phyloP scores from a whole-genome alignment of 2,329 filamentous ascomycete species.

The Neoarthrinium moseri region DNA sequence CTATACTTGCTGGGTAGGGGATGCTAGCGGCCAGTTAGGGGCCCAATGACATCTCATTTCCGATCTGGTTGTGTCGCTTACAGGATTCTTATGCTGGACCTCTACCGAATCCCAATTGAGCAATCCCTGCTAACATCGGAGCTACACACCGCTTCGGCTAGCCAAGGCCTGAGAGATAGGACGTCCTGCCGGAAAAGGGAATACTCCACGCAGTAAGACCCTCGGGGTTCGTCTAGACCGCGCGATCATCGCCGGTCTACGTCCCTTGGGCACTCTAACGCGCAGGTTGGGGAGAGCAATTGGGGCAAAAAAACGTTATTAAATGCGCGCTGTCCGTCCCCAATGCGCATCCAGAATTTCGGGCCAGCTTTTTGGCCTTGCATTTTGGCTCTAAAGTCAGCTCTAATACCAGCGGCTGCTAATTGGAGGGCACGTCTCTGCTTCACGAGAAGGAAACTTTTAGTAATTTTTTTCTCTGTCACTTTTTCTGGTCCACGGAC shows the following conservation, averaged over 20 bases:
- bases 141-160: conserved; percentile 6
- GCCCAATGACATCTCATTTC: conserved; percentile 6
- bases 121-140: conserved; percentile 5
- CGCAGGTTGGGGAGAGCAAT: conserved; percentile 12
- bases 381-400: too few relatives aligned
- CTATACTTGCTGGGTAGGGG: too few relatives aligned
- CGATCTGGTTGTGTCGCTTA: conserved; percentile 3
- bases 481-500: too few relatives aligned
- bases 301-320: conserved; percentile 17
- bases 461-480: too few relatives aligned
- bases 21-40: background rate
- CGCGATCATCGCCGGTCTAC: conserved; percentile 20
- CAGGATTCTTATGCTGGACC: background rate
- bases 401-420: too few relatives aligned
- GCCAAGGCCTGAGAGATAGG: conserved; percentile 19
- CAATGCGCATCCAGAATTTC: background rate
- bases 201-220: conserved; percentile 23
- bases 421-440: background rate
- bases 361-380: conserved; percentile 4
- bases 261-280: conserved; percentile 12
- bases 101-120: background rate
- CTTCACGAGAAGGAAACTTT: background rate
- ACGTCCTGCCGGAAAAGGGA: conserved; percentile 30
- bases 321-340: conserved; percentile 5
- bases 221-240: conserved; percentile 21